Percentiles rank a stretch among this genome's conserved stretches.
Conservation (phyloP, 164 flowering plant species). For the Magnolia kwangsiensis region DNA sequence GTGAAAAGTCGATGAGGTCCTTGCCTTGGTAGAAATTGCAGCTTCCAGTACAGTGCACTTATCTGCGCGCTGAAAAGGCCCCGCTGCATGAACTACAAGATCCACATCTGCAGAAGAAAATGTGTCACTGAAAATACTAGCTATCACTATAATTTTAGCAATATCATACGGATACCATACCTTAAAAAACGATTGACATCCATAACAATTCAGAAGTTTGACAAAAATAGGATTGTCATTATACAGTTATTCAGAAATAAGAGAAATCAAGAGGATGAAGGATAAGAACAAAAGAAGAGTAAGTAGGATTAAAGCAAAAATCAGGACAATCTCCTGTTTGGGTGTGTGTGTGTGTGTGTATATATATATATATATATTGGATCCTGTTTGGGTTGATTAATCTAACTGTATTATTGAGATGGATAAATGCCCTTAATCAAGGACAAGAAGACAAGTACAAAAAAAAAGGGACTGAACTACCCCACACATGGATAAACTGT, state of each 20-base stretch:
- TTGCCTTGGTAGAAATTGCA: slow-evolving; percentile 89
- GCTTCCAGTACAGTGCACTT: slow-evolving; percentile 90
- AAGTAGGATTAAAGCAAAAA: too few species aligned
- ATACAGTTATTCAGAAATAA: background rate
- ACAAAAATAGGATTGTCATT: background rate
- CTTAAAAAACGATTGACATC: background rate
- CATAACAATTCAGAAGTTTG: background rate
- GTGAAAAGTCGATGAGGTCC: slow-evolving; percentile 12
- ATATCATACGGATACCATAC: background rate
- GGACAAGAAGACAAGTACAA: too few species aligned
- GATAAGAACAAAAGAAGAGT: too few species aligned
- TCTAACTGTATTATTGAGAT: too few species aligned
- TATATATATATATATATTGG: too few species aligned
- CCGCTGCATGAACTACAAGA: slow-evolving; percentile 92
- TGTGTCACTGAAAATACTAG: background rate
- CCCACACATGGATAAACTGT: too few species aligned
- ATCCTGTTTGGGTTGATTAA: too few species aligned
- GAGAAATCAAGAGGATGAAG: background rate
- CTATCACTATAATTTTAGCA: background rate
- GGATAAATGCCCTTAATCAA: too few species aligned
- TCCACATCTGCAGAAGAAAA: slow-evolving; percentile 61
- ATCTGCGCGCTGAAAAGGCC: slow-evolving; percentile 86
- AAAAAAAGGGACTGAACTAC: too few species aligned
- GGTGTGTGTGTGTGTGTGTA: too few species aligned
- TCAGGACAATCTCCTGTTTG: too few species aligned